Percentiles rank a stretch among this genome's conserved stretches.
These are phyloP conservation scores for Fragilaria radians DNA, from an alignment of 108 stramenopile genomes.

Conservation along the genomic window DNA sequence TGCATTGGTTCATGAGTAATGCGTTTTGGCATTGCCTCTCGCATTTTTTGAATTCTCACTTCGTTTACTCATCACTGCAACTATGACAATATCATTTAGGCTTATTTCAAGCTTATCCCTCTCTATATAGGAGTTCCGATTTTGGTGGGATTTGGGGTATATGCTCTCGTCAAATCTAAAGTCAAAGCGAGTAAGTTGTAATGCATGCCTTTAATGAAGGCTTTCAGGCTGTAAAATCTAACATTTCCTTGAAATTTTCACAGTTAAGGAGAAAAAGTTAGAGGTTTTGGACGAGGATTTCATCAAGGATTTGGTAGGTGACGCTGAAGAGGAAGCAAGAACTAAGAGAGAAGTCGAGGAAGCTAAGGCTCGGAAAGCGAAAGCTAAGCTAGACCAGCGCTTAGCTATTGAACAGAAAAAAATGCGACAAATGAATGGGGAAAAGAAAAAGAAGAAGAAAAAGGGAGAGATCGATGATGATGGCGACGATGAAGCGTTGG, in stretches of 20 bases:
- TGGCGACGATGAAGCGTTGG: conserved; percentile 26
- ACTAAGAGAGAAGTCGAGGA: conserved; percentile 12
- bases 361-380: conserved; percentile 36
- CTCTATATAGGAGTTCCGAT: conserved; percentile 28
- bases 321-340: conserved; percentile 38
- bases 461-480: conserved; percentile 30
- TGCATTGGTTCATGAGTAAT: no score
- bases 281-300: conserved; percentile 39
- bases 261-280: conserved; percentile 21
- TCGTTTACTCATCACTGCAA: neutral
- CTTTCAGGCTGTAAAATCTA: neutral
- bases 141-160: conserved; percentile 12
- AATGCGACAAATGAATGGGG: conserved; percentile 24
- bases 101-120: conserved; percentile 43
- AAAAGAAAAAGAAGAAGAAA: conserved; percentile 20
- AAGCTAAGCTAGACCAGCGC: conserved; percentile 18
- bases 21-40: neutral
- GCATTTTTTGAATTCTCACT: neutral
- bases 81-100: conserved; percentile 9
- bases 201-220: neutral
- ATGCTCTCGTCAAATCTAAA: conserved; percentile 15
- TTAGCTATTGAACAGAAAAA: conserved; percentile 34
- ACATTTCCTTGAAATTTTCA: neutral
- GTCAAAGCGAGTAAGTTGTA: conserved; percentile 30
- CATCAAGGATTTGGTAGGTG: conserved; percentile 29